Base-by-base conservation (phyloP, 352 stramenopile genomes). In the Globisporangium abappressorium region DNA sequence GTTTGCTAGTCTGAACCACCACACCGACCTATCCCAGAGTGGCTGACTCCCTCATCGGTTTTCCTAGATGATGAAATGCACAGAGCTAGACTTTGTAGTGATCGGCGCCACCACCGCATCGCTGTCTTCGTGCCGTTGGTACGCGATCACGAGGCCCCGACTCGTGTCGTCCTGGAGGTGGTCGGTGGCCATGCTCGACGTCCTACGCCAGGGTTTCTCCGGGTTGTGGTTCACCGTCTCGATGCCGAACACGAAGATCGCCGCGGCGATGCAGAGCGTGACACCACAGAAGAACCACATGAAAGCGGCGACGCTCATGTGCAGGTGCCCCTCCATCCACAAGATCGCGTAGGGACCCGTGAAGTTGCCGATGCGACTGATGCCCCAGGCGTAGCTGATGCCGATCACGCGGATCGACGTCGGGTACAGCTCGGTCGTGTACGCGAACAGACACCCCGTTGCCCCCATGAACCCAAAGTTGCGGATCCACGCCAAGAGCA, bases 371-470 rank as follows among this genome's bases (percentile, higher is more conserved):
- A 79, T 5, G 57, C 65, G 59, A 20, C 54, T 72, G 22, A 72
- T 64, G 1, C 41, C 75, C 28, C 64, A 67, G 36, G 78, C 58
- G 38, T 69, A 76, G n/a, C 70, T 73, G 34, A 81, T 70, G 14
- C 75, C 78, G 11, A 82, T 43, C 2, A 76, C 69, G 55, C 78
- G 71, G 26, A 79, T 74, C n/a, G 78, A 65, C 12, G 78, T 69
- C 24, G 73, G 69, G 41, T 81, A 85, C 55, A 78, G 73, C 62
- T 84, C 77, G 20, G 70, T 69, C 1, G 77, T 82, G 55, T 76
- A 81, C 6, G 68, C 53, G 41, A 71, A 74, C 38, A 82, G 57
- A 14, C 73, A 63, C 0, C 78, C 73, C 11, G 77, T 33, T 1
- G 69, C 68, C 11, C 77, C 70, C 22, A 72, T 58, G 47, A 68